Evolutionary conservation across 495 filamentous ascomycete genomes (phyloP).

Genomic region (Bombardia bombarda): DNA sequence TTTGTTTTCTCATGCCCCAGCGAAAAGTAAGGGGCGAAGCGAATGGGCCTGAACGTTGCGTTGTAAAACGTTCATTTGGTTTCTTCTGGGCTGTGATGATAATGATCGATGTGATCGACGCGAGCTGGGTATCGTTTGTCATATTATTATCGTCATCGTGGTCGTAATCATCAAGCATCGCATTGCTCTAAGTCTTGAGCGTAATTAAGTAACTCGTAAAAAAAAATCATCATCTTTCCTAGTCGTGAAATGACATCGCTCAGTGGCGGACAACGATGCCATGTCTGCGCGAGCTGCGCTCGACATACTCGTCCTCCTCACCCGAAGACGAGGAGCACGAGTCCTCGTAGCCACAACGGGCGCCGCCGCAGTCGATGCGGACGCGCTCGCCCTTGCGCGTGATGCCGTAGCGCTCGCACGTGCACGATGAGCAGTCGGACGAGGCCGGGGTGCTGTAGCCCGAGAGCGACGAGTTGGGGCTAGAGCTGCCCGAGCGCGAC

Average conservation of each 20-base stretch:
- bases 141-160: too few species aligned
- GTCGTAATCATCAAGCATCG: too few species aligned
- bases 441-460: slow-evolving; percentile 56
- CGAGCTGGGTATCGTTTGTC: too few species aligned
- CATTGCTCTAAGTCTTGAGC: too few species aligned
- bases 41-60: slow-evolving; percentile 13
- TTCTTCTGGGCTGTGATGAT: background rate
- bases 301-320: slow-evolving; percentile 56
- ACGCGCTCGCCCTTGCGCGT: slow-evolving; percentile 84
- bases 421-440: slow-evolving; percentile 55
- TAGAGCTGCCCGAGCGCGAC: slow-evolving; percentile 67
- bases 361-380: slow-evolving; percentile 88
- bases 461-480: slow-evolving; percentile 63
- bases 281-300: slow-evolving; percentile 55
- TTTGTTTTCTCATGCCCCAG: background rate
- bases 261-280: slow-evolving; percentile 63
- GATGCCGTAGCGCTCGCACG: slow-evolving; percentile 92
- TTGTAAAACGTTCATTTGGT: slow-evolving; percentile 12
- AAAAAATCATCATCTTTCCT: too few species aligned
- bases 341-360: slow-evolving; percentile 71
- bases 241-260: slow-evolving; percentile 14
- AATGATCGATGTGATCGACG: too few species aligned
- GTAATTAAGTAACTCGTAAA: too few species aligned
- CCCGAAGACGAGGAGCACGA: slow-evolving; percentile 49
- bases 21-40: background rate